Percentiles rank a stretch among this genome's conserved stretches.
phyloP scores from a whole-genome alignment of 1,284 basidiomycete species.

The Ganoderma lingzhi region DNA sequence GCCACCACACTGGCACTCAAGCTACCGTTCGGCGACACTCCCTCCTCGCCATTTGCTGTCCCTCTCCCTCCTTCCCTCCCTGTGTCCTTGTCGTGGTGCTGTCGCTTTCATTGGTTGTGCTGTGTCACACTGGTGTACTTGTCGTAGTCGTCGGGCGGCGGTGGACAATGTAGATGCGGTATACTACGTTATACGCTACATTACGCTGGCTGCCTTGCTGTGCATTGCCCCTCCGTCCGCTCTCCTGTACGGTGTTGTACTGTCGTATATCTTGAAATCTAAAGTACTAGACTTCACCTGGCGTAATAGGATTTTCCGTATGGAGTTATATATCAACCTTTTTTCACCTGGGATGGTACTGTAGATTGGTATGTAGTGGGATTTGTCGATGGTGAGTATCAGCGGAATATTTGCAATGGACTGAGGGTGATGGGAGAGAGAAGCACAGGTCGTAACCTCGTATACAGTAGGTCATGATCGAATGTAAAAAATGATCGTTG shows the following conservation, averaged over 20 bases:
- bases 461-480: too few relatives aligned
- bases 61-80: constrained; percentile 13
- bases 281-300: constrained; percentile 31
- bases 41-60: not conserved
- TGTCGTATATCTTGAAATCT: constrained; percentile 40
- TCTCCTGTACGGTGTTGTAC: constrained; percentile 40
- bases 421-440: too few relatives aligned
- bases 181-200: constrained; percentile 31
- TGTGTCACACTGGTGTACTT: constrained; percentile 27
- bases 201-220: constrained; percentile 34
- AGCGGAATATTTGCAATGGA: too few relatives aligned
- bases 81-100: constrained; percentile 31
- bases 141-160: constrained; percentile 33
- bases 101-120: constrained; percentile 24
- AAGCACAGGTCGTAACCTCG: too few relatives aligned
- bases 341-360: not conserved
- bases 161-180: constrained; percentile 28
- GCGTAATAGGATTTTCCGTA: constrained; percentile 21
- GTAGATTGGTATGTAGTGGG: not conserved
- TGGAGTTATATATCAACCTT: not conserved
- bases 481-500: too few relatives aligned
- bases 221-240: constrained; percentile 32
- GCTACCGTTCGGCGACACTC: not conserved
- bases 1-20: constrained; percentile 1
- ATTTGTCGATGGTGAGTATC: not conserved